Evolutionary conservation across 768 basidiomycete species (phyloP), one percentile per base, ranked within the genome.

Genomic region (Pisolithus albus): DNA sequence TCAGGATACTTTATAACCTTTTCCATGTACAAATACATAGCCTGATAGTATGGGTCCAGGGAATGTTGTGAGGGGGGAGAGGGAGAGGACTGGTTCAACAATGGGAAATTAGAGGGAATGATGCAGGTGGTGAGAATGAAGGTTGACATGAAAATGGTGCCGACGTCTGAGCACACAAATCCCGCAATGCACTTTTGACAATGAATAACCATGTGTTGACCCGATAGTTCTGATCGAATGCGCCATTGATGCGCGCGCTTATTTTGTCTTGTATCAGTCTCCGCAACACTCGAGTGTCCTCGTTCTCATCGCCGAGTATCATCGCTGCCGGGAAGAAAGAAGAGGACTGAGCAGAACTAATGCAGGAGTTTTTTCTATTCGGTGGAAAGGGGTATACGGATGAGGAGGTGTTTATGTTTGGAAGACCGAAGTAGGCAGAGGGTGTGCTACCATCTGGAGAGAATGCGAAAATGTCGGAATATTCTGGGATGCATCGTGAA

Each of bases 191-290:
- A 46, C 81, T 83, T 56, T 79, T 82, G 52, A 87, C 77, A 47
- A 23, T 23, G 21, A 1, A 23, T 23, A 23, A 23, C 21, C 21
- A 23, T 23, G 4, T 4, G 21, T 23, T 71, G 30, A 75, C 74
- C 55, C 75, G 78, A 53, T 87, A 83, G 40, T 86, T 71, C 59
- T 86, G 82, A 40, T 82, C 82, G 58, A 78, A 76, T 2, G 81
- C 80, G 7, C 78, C 79, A n/a, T 71, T 70, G 49, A 78, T 56
- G 44, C 77, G 69, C 52, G 79, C 75, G 37, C 82, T 79, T 49
- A 88, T 76, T 67, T 86, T 87, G 43, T 82, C 76, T 39, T 81
- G 64, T 19, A 88, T 59, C n/a, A 89, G 64, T 16, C 83, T 74
- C 13, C 84, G 82, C 34, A 86, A 70, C 24, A 75, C 72, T 36